Conservation (phyloP, 2,329 filamentous ascomycete genomes). For the Scytalidium sp. region DNA sequence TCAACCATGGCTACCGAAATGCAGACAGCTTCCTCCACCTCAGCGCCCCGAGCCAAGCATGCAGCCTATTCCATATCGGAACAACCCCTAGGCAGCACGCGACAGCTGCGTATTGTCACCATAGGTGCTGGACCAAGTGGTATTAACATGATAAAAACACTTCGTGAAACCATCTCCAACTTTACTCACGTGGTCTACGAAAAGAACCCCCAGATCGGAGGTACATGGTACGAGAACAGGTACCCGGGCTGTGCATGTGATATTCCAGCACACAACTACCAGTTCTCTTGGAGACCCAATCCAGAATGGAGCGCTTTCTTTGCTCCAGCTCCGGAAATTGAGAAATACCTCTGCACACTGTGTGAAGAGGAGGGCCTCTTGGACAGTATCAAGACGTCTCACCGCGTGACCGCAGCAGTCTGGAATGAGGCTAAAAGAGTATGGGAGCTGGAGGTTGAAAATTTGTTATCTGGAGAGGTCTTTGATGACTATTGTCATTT, state of each 20-base stretch:
- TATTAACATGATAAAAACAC: slow-evolving; percentile 42
- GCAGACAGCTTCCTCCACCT: not conserved
- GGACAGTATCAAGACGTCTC: slow-evolving; percentile 39
- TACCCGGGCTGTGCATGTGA: slow-evolving; percentile 58
- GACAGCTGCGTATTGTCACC: slow-evolving; percentile 29
- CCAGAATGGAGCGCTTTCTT: slow-evolving; percentile 58
- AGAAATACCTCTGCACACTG: slow-evolving; percentile 46
- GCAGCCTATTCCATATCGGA: slow-evolving; percentile 7
- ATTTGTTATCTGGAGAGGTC: slow-evolving; percentile 28
- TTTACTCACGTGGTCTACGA: slow-evolving; percentile 51
- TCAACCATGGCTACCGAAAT: not conserved
- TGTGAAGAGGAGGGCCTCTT: slow-evolving; percentile 44
- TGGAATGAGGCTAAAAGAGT: slow-evolving; percentile 10
- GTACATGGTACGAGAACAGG: slow-evolving; percentile 57
- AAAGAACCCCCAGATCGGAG: slow-evolving; percentile 52
- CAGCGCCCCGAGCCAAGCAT: not conserved
- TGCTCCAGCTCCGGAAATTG: slow-evolving; percentile 51
- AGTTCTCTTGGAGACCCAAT: slow-evolving; percentile 60
- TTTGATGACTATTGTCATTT: slow-evolving; percentile 46
- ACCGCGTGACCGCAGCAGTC: slow-evolving; percentile 33
- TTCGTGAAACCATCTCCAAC: slow-evolving; percentile 36
- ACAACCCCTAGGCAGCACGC: slow-evolving; percentile 10
- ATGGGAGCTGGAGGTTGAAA: slow-evolving; percentile 10
- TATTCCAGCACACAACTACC: slow-evolving; percentile 56
- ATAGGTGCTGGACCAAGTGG: slow-evolving; percentile 47